Base-by-base conservation (phyloP, 768 basidiomycete species). In the Lyophyllum decastes region DNA sequence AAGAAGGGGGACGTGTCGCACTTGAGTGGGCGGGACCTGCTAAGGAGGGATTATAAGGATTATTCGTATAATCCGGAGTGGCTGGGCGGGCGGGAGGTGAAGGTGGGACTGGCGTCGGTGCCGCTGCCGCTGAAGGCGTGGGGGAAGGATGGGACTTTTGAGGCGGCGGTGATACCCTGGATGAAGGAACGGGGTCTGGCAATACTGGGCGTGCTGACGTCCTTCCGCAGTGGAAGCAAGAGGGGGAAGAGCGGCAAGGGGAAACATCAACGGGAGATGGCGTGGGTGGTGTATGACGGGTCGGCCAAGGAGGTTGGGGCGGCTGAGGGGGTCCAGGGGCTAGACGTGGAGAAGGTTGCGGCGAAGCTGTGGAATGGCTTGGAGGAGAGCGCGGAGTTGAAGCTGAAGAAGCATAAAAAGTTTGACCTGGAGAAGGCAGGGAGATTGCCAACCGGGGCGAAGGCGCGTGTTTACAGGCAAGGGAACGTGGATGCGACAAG, bases 31-130 rank as follows among this genome's bases (percentile, higher is more conserved):
- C 79, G 82, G 55, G 94, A 98, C 66, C 83, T 98, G 19, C 81
- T 99, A 4, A 81, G 94, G 12, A 78, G 97, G n/a, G 97, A 99
- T 73, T 99, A 95, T 79, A 98, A 99, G 70, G 87, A 96, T 62
- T 96, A 94, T 66, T 68, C 71, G 1, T 71, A 84, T 16, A 41
- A 11, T 2, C 16, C 57, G 71, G 75, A 0, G 67, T 76, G 69
- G 67, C 17, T 57, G 4, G n/a, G 40, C 17, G 40, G 65, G 8
- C 64, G 71, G 26, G 66, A n/a, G 73, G 75, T 92, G 40, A 82
- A 80, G 55, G 86, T 86, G 1, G 95, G 96, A 5, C 74, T 99
- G 12, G 83, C 92, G 1, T 90, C 93, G 2, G 89, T 98, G 17
- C 95, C 94, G 2, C 66, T 90, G 4, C 78, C 81, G 8, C 78